These are phyloP conservation scores for Fusarium tjaetaba DNA, from an alignment of 2,329 filamentous ascomycete species.

Conservation along the genomic window DNA sequence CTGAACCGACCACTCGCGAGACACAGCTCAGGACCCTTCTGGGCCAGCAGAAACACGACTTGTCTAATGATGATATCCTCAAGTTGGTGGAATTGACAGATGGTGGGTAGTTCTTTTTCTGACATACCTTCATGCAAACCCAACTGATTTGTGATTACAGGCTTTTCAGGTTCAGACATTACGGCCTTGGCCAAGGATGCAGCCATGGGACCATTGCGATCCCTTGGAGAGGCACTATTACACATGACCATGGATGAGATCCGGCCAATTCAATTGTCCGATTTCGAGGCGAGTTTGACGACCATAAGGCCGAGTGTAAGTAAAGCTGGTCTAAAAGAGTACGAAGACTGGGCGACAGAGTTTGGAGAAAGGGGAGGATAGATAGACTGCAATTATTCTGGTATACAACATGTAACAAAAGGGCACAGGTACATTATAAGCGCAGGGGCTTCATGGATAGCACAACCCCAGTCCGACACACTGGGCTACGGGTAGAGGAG, in stretches of 20 bases:
- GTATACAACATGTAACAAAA: slow-evolving; percentile 28
- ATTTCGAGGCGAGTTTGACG: slow-evolving; percentile 84
- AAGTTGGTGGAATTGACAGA: slow-evolving; percentile 83
- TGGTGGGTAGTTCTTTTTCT: slow-evolving; percentile 62
- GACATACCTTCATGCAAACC: neutral
- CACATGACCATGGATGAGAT: slow-evolving; percentile 96
- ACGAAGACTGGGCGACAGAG: slow-evolving; percentile 92
- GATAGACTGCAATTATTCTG: slow-evolving; percentile 56
- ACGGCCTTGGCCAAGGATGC: slow-evolving; percentile 97
- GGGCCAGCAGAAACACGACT: slow-evolving; percentile 85
- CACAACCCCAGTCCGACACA: neutral
- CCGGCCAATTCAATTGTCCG: slow-evolving; percentile 80
- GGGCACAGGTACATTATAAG: neutral
- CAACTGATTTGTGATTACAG: slow-evolving; percentile 56
- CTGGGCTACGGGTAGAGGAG: slow-evolving; percentile 7
- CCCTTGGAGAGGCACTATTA: slow-evolving; percentile 87
- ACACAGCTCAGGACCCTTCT: slow-evolving; percentile 82
- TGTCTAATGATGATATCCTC: slow-evolving; percentile 77
- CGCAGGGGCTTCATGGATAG: slow-evolving; percentile 5
- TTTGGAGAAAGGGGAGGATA: slow-evolving; percentile 92
- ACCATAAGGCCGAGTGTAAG: slow-evolving; percentile 93
- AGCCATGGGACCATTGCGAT: slow-evolving; percentile 93
- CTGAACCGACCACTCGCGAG: slow-evolving; percentile 83
- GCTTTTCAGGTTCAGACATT: slow-evolving; percentile 97
- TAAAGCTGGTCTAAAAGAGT: slow-evolving; percentile 83